Evolutionary conservation across 306 rosid genomes (phyloP).

Genomic region (Acacia melanoxylon): DNA sequence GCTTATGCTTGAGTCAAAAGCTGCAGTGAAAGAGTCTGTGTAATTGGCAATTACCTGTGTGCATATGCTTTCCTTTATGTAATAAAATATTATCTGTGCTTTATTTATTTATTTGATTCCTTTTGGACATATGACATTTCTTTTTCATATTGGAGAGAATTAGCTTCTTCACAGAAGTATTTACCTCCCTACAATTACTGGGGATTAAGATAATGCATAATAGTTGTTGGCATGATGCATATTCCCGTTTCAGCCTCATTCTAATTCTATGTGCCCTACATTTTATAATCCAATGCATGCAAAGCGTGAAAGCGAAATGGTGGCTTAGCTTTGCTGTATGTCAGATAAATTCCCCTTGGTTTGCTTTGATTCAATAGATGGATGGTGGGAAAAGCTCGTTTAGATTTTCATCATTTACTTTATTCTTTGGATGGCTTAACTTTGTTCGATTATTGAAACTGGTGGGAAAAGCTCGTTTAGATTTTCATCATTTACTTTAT

Average conservation of each 20-base stretch:
- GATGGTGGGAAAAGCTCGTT: conserved; percentile 25
- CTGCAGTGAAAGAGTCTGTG: neutral
- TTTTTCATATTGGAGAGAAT: neutral
- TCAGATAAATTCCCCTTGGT: conserved; percentile 31
- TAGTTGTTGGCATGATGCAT: neutral
- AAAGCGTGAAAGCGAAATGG: neutral
- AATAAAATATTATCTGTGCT: neutral
- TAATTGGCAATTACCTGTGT: neutral
- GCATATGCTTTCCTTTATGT: neutral
- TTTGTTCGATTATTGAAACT: neutral
- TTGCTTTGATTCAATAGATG: conserved; percentile 26
- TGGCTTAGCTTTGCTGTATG: conserved; percentile 12
- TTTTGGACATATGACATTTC: neutral
- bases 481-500: conserved; percentile 1
- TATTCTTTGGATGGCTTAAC: no score
- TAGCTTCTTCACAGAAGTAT: neutral
- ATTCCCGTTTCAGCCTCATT: neutral
- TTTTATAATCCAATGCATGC: neutral
- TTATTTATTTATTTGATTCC: neutral
- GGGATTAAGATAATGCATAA: neutral
- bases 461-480: conserved; percentile 25
- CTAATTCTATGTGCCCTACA: neutral
- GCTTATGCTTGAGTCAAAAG: neutral
- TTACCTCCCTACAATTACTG: neutral
- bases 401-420: conserved; percentile 5